A percentile compares a stretch with the other conserved stretches of the same genome.
Conservation (phyloP, 345 rosid genomes). For the Dipteronia sinensis region DNA sequence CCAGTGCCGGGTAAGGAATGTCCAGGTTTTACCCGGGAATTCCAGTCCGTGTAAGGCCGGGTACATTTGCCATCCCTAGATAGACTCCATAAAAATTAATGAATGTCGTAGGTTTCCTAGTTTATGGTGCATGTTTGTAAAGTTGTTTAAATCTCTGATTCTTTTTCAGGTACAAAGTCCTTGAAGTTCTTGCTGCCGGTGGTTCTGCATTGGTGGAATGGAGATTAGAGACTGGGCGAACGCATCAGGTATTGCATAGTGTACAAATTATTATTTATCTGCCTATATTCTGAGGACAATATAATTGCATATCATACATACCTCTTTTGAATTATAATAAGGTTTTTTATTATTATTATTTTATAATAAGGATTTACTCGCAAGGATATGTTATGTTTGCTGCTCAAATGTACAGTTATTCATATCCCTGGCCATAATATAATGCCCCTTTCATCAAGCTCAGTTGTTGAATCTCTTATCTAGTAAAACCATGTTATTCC, state of each 20-base stretch:
- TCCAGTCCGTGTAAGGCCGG: no score
- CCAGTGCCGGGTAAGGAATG: no score
- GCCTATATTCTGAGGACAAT: neutral
- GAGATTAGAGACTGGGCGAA: slow-evolving; percentile 97
- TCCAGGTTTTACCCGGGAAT: no score
- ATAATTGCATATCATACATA: neutral
- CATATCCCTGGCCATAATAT: neutral
- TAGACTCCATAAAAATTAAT: neutral
- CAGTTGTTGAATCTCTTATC: neutral
- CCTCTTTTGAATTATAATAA: neutral
- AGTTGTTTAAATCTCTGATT: slow-evolving; percentile 12
- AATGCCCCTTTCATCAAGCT: neutral
- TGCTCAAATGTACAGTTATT: no score
- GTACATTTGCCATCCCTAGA: no score
- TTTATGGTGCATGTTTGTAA: slow-evolving; percentile 5
- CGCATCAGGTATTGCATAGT: slow-evolving; percentile 75
- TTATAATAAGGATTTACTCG: neutral
- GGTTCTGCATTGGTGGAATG: slow-evolving; percentile 89
- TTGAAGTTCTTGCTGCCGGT: slow-evolving; percentile 77
- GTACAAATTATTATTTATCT: neutral
- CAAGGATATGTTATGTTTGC: no score
- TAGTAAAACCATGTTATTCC: neutral
- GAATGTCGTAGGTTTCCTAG: neutral
- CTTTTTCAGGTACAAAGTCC: slow-evolving; percentile 74
- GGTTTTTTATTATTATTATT: no score